A percentile compares a stretch with the other conserved stretches of the same genome.
Conservation (phyloP, 345 rosid genomes). For the Psidium guajava region DNA sequence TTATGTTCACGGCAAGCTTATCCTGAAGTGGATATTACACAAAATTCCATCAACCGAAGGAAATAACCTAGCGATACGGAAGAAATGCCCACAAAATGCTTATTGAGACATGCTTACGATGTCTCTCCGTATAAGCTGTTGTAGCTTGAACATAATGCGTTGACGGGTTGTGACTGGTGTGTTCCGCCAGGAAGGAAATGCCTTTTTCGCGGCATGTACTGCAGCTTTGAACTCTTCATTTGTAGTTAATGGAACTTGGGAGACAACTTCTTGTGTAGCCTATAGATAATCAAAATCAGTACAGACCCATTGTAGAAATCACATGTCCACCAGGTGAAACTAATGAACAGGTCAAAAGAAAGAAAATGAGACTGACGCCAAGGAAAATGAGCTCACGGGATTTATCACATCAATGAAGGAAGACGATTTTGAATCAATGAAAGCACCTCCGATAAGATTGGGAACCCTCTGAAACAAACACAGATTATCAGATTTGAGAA, state of each 20-base stretch:
- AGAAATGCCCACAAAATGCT: neutral
- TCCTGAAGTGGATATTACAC: constrained; percentile 28
- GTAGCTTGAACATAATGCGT: constrained; percentile 85
- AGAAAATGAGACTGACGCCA: neutral
- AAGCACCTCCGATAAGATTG: constrained; percentile 81
- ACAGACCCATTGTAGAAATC: neutral
- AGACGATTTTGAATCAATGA: constrained; percentile 60
- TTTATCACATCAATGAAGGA: constrained; percentile 64
- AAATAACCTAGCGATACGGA: neutral
- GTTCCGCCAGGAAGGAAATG: constrained; percentile 79
- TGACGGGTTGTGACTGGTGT: constrained; percentile 85
- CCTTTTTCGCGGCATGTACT: constrained; percentile 77
- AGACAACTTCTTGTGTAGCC: constrained; percentile 96
- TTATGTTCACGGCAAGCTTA: constrained; percentile 81
- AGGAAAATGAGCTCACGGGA: constrained; percentile 46
- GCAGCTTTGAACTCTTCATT: constrained; percentile 87
- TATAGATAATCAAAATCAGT: constrained; percentile 11
- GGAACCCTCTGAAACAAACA: constrained; percentile 49
- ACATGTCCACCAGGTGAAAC: neutral
- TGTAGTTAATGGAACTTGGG: constrained; percentile 77
- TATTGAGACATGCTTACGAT: constrained; percentile 29
- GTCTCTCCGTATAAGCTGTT: constrained; percentile 86
- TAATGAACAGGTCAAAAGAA: neutral
- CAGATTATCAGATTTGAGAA: neutral
- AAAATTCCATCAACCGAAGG: neutral